Evolutionary conservation across 805 yeast genomes (phyloP), one percentile per base, ranked within the genome.

Genomic region (Myxozyma monticola): DNA sequence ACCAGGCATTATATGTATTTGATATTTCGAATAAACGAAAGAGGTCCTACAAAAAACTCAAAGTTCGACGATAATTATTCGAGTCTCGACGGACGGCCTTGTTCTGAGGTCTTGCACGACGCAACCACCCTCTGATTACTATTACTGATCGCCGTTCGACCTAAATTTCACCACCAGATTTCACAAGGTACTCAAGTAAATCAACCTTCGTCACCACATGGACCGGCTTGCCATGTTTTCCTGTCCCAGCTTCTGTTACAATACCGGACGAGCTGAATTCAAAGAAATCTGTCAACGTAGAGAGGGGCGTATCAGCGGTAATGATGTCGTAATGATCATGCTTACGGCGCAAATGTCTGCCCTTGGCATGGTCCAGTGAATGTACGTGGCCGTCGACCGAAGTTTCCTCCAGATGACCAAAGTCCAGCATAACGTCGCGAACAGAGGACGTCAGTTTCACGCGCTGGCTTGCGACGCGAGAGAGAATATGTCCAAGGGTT

Each of bases 181-280:
- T 65, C 29, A 69, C 65, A 46, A 69, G 55, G 50, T 61, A 69
- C 17, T 84, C 78, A 62, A 87, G 74, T 67, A 87, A 75, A 68
- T 87, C 96, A 64, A 87, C 91, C 75, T 87, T 87, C 53, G 96
- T 87, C 50, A 86, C 96, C 52, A 87, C 83, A 67, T 87, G 91
- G 40, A 85, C 76, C 42, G 95, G 93, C 63, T 77, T 83, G 64
- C 76, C 73, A 33, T 35, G 82, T 81, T 4, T 71, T 9, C 61
- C 65, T 28, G 53, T 54, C n/a, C 65, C 64, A 24, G 61, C 42
- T 62, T 84, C 90, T 40, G 95, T 86, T 51, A 87, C 85, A 61
- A 87, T 79, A 31, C 93, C 95, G 59, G 86, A 81, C 10, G 95
- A 85, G 69, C 85, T 83, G 63, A 83, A 85, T 72, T 87, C 96